phyloP scores from a whole-genome alignment of 257 asterid genomes.

The Pogostemon cablin region DNA sequence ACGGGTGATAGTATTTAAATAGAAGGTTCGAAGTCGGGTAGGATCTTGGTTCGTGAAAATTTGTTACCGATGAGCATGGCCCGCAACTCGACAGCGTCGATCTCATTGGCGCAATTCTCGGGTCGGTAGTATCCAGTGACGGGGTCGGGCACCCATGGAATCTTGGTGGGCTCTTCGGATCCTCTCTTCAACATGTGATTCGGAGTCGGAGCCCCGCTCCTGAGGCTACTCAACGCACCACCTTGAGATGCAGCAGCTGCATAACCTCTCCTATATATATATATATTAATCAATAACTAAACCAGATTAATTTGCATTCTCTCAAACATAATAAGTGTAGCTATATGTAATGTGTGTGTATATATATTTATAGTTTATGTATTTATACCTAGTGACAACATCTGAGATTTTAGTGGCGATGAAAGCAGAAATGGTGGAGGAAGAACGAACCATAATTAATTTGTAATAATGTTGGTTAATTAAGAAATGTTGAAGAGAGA shows the following conservation, averaged over 20 bases:
- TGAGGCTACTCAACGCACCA: slow-evolving; percentile 17
- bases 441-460: slow-evolving; percentile 43
- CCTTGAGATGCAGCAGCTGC: slow-evolving; percentile 34
- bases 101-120: slow-evolving; percentile 51
- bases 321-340: too few species aligned
- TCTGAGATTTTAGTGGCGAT: slow-evolving; percentile 37
- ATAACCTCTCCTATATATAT: slow-evolving; percentile 39
- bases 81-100: slow-evolving; percentile 66
- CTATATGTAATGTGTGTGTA: too few species aligned
- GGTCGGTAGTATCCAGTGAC: slow-evolving; percentile 81
- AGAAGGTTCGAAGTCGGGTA: too few species aligned
- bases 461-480: too few species aligned
- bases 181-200: slow-evolving; percentile 30
- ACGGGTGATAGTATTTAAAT: too few species aligned
- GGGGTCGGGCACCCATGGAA: slow-evolving; percentile 88
- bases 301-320: too few species aligned
- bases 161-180: slow-evolving; percentile 52
- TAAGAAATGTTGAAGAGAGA: not conserved
- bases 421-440: slow-evolving; percentile 41
- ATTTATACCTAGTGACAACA: not conserved
- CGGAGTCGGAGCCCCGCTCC: slow-evolving; percentile 31
- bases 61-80: slow-evolving; percentile 50
- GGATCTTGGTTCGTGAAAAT: not conserved
- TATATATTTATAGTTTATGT: too few species aligned
- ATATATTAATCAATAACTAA: too few species aligned